phyloP scores from a whole-genome alignment of 2,329 filamentous ascomycete species.

The Penicillium sp. region DNA sequence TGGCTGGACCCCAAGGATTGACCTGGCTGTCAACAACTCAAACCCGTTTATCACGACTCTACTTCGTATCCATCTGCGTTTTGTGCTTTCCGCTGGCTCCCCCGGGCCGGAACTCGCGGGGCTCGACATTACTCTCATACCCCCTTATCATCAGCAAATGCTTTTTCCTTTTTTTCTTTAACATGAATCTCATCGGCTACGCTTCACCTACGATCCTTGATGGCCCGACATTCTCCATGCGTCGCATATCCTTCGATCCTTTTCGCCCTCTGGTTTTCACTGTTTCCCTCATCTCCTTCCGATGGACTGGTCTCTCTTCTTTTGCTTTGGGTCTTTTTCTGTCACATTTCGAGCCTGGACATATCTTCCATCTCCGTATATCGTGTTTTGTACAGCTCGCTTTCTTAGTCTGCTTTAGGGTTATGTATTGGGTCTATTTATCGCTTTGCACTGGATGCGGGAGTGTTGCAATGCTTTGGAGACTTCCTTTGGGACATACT shows the following conservation, averaged over 20 bases:
- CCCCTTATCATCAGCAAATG: constrained; percentile 15
- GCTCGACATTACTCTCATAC: constrained; percentile 18
- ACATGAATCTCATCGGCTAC: constrained; percentile 19
- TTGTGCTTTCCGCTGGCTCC: constrained; percentile 9
- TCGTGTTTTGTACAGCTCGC: constrained; percentile 14
- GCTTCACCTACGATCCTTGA: constrained; percentile 25
- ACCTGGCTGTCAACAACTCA: constrained; percentile 32
- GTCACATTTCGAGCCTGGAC: constrained; percentile 19
- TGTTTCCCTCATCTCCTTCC: constrained; percentile 19
- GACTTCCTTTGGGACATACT: constrained; percentile 18
- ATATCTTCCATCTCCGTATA: constrained; percentile 20
- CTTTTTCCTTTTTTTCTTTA: constrained; percentile 6
- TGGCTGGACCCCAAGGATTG: constrained; percentile 30
- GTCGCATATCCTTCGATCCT: background rate
- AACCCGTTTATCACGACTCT: constrained; percentile 13
- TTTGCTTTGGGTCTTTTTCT: background rate
- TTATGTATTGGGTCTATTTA: constrained; percentile 6
- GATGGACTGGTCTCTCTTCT: constrained; percentile 9
- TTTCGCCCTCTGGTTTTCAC: background rate
- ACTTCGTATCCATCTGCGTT: constrained; percentile 6
- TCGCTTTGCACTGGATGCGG: constrained; percentile 9
- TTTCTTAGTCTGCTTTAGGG: constrained; percentile 4
- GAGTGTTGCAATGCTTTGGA: constrained; percentile 19
- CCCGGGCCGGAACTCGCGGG: constrained; percentile 24
- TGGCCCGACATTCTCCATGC: constrained; percentile 17